These are phyloP conservation scores for Fusarium lyarnte DNA, from an alignment of 2,329 filamentous ascomycete species.

Conservation along the genomic window DNA sequence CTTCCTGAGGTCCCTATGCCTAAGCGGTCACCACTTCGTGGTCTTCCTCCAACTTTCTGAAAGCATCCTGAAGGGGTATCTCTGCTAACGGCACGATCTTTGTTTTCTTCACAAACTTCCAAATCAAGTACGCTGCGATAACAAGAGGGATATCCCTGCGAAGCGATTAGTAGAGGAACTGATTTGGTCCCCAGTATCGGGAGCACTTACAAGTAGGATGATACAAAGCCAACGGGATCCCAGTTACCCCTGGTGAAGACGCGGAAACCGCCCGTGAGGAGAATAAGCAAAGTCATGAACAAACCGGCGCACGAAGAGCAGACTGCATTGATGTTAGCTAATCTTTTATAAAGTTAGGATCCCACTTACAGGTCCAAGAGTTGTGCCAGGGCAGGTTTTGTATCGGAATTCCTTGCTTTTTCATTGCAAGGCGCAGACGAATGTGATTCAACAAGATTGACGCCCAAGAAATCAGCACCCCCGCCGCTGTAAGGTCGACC, in stretches of 20 bases:
- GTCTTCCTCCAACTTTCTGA: slow-evolving; percentile 44
- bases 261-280: slow-evolving; percentile 75
- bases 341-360: fast-evolving
- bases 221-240: slow-evolving; percentile 66
- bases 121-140: slow-evolving; percentile 64
- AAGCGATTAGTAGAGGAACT: slow-evolving; percentile 11
- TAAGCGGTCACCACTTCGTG: slow-evolving; percentile 5
- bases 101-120: slow-evolving; percentile 74
- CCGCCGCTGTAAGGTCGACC: slow-evolving; percentile 68
- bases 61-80: slow-evolving; percentile 62
- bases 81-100: slow-evolving; percentile 60
- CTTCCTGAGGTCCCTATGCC: background rate
- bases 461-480: slow-evolving; percentile 71
- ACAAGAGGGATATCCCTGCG: slow-evolving; percentile 69
- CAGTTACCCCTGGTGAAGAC: slow-evolving; percentile 70
- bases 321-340: slow-evolving; percentile 48
- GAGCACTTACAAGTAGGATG: slow-evolving; percentile 66
- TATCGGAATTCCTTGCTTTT: slow-evolving; percentile 62
- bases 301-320: slow-evolving; percentile 71
- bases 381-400: slow-evolving; percentile 69
- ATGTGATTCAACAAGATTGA: slow-evolving; percentile 69
- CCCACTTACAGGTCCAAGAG: slow-evolving; percentile 65
- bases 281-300: slow-evolving; percentile 68
- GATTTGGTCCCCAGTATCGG: fast-evolving
- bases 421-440: slow-evolving; percentile 63